Conservation (phyloP, 208 protist species). For the Trypanosoma mega region DNA sequence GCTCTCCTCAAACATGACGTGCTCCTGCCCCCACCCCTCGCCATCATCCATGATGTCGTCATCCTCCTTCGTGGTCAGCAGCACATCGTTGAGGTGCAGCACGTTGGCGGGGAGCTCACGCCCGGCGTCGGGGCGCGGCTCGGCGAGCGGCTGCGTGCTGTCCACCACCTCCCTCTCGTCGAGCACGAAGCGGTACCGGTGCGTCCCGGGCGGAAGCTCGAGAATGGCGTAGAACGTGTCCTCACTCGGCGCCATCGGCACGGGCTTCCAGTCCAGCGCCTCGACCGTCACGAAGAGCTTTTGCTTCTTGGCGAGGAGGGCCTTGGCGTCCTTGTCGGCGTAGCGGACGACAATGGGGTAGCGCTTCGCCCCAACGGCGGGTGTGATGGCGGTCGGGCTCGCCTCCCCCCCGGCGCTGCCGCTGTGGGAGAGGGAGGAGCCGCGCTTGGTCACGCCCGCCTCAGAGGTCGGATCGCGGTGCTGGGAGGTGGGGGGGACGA, state of each 20-base stretch:
- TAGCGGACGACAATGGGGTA: slow-evolving; percentile 85
- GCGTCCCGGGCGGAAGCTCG: slow-evolving; percentile 68
- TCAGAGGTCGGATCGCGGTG: slow-evolving; percentile 27
- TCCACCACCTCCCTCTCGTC: slow-evolving; percentile 74
- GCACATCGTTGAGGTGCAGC: slow-evolving; percentile 65
- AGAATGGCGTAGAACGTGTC: slow-evolving; percentile 87
- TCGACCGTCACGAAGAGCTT: slow-evolving; percentile 62
- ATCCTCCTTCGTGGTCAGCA: slow-evolving; percentile 72
- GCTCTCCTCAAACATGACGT: slow-evolving; percentile 79
- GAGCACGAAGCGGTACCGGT: slow-evolving; percentile 83
- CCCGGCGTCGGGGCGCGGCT: slow-evolving; percentile 6
- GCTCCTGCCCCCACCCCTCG: slow-evolving; percentile 78
- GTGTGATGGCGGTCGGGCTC: neutral
- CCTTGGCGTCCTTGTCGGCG: slow-evolving; percentile 52
- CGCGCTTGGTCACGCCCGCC: slow-evolving; percentile 3
- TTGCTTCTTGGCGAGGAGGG: slow-evolving; percentile 43
- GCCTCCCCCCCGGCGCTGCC: slow-evolving; percentile 11
- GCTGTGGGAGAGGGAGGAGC: slow-evolving; percentile 14
- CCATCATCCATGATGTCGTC: slow-evolving; percentile 83
- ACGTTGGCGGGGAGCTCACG: slow-evolving; percentile 47
- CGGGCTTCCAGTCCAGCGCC: slow-evolving; percentile 59
- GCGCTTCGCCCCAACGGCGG: slow-evolving; percentile 7
- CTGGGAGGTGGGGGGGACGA: slow-evolving; percentile 17
- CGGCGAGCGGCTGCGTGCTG: slow-evolving; percentile 62
- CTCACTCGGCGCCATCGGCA: slow-evolving; percentile 80